Evolutionary conservation across 257 asterid species (phyloP).

Genomic region (Verbascum thapsus): DNA sequence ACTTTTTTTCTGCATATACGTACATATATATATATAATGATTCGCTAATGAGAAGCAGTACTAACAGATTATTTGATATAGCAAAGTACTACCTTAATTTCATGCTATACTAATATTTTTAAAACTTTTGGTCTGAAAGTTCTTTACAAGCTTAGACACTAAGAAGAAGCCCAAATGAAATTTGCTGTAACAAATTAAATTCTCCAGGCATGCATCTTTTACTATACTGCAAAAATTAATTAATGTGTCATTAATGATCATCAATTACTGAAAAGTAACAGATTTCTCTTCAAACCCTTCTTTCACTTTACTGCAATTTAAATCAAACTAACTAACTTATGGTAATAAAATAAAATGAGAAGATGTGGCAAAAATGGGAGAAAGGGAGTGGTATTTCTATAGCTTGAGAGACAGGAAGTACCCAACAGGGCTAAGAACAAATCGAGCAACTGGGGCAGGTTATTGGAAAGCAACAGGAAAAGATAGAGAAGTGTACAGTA

Average conservation of each 20-base stretch:
- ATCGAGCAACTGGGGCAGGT: constrained; percentile 82
- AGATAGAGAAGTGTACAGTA: constrained; percentile 60
- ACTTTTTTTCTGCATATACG: too few species aligned
- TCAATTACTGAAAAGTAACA: constrained; percentile 14
- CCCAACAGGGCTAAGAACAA: constrained; percentile 82
- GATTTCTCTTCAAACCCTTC: constrained; percentile 1
- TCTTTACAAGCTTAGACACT: too few species aligned
- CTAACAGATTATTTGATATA: too few species aligned
- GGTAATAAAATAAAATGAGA: too few species aligned
- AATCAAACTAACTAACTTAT: too few species aligned
- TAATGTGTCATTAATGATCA: background rate
- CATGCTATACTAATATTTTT: too few species aligned
- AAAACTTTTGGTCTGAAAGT: too few species aligned
- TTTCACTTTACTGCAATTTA: constrained; percentile 28
- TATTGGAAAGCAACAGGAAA: constrained; percentile 91
- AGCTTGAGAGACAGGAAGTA: constrained; percentile 75
- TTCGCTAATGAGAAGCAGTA: too few species aligned
- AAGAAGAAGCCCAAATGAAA: too few species aligned
- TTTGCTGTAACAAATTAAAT: too few species aligned
- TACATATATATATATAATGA: too few species aligned
- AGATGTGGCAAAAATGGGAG: constrained; percentile 76
- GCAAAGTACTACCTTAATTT: too few species aligned
- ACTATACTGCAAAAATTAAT: background rate
- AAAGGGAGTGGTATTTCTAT: constrained; percentile 88
- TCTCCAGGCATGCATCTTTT: constrained; percentile 9